Evolutionary conservation across 495 filamentous ascomycete species (phyloP).

Genomic region (Chaetomium tenue): DNA sequence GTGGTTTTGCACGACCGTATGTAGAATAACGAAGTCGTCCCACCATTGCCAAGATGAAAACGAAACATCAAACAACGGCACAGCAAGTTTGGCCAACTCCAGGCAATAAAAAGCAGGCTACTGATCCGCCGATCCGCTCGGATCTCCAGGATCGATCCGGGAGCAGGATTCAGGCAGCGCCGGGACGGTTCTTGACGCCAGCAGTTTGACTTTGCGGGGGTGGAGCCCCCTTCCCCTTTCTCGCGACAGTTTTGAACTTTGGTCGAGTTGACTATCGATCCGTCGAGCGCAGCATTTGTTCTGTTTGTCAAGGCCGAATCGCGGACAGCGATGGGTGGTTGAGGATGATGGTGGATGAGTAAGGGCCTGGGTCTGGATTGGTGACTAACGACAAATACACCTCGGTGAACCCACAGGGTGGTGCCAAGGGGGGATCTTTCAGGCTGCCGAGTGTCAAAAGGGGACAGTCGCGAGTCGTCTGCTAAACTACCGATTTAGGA

Average conservation of each 20-base stretch:
- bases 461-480: background rate
- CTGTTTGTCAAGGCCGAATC: no score
- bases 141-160: background rate
- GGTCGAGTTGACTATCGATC: no score
- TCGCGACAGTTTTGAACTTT: background rate
- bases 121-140: background rate
- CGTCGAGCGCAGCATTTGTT: no score
- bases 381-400: background rate
- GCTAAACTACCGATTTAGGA: background rate
- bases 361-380: no score
- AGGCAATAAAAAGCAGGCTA: background rate
- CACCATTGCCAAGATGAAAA: background rate
- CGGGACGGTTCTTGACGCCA: background rate
- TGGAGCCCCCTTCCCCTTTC: background rate
- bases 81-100: constrained; percentile 1
- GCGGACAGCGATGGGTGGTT: no score
- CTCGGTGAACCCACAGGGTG: background rate
- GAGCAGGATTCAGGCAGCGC: constrained; percentile 4
- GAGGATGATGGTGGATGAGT: no score
- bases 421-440: background rate
- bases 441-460: background rate
- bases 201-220: background rate
- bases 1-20: no score
- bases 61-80: constrained; percentile 10
- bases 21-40: background rate